These are phyloP conservation scores for Cylindrotheca closterium DNA, from an alignment of 108 stramenopile genomes.

Conservation along the genomic window DNA sequence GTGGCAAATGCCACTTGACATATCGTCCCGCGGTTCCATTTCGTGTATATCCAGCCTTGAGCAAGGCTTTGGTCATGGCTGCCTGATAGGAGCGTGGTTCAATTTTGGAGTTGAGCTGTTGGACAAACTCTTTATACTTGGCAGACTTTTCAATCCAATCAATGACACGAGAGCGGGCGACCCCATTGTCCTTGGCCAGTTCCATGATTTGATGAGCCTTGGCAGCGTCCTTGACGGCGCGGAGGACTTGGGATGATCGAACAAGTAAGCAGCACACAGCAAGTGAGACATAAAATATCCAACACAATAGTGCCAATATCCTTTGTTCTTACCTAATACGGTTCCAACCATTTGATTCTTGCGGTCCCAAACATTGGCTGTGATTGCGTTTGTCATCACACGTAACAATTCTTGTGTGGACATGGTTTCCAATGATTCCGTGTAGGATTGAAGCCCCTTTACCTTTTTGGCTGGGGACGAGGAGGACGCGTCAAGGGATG, in stretches of 20 bases:
- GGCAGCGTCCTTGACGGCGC: constrained; percentile 43
- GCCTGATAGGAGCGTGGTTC: constrained; percentile 50
- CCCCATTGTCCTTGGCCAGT: constrained; percentile 28
- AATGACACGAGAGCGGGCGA: constrained; percentile 48
- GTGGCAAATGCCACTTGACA: constrained; percentile 49
- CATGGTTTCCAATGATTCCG: constrained; percentile 34
- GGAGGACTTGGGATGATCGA: not conserved
- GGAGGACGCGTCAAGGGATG: not conserved
- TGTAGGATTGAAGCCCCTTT: constrained; percentile 3
- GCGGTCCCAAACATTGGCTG: constrained; percentile 43
- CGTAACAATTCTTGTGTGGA: constrained; percentile 30
- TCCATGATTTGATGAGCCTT: constrained; percentile 16
- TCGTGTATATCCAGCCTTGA: constrained; percentile 43
- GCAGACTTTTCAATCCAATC: constrained; percentile 47
- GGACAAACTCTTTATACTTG: constrained; percentile 39
- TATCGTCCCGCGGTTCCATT: constrained; percentile 39
- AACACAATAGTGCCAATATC: not conserved
- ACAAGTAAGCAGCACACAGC: not conserved
- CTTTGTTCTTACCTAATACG: constrained; percentile 13
- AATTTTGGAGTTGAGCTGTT: constrained; percentile 50
- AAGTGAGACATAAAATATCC: not conserved
- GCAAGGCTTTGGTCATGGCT: constrained; percentile 50
- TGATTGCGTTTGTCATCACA: constrained; percentile 36
- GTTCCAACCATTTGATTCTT: constrained; percentile 49
- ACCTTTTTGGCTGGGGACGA: not conserved